A percentile compares a stretch with the other conserved stretches of the same genome.
These are phyloP conservation scores for Neoboletus brunneissimus DNA, from an alignment of 768 basidiomycete genomes.

Conservation along the genomic window DNA sequence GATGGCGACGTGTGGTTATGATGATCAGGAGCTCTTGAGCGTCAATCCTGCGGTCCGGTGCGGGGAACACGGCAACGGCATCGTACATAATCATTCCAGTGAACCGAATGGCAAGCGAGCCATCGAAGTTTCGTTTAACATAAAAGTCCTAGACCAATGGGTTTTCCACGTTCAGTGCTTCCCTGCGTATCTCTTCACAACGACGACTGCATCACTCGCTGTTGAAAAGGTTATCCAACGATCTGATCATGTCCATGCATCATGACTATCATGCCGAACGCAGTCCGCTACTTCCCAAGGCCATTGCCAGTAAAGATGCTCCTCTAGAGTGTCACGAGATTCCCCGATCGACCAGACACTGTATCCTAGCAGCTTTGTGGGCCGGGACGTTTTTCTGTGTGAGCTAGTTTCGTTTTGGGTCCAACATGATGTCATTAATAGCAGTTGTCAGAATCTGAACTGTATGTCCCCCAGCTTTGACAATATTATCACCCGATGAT, in stretches of 20 bases:
- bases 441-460: conserved; percentile 7
- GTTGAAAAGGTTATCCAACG: neutral
- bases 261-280: conserved; percentile 13
- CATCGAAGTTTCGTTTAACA: neutral
- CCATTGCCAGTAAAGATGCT: neutral
- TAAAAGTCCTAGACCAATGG: neutral
- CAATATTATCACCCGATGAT: neutral
- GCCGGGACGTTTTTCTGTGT: conserved; percentile 66
- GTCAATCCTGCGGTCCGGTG: no score
- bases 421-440: neutral
- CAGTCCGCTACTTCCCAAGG: conserved; percentile 21
- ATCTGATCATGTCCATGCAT: neutral
- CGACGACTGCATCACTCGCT: no score
- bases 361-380: conserved; percentile 67
- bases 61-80: neutral
- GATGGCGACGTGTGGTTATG: no score
- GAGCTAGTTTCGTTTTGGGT: conserved; percentile 21
- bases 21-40: no score
- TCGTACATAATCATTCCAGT: neutral
- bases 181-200: no score
- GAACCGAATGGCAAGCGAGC: neutral
- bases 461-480: conserved; percentile 2
- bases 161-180: neutral
- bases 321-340: conserved; percentile 53
- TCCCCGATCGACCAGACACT: conserved; percentile 50